Evolutionary conservation across 2,329 filamentous ascomycete species (phyloP).

Genomic region (Arthrobotrys musiformis): DNA sequence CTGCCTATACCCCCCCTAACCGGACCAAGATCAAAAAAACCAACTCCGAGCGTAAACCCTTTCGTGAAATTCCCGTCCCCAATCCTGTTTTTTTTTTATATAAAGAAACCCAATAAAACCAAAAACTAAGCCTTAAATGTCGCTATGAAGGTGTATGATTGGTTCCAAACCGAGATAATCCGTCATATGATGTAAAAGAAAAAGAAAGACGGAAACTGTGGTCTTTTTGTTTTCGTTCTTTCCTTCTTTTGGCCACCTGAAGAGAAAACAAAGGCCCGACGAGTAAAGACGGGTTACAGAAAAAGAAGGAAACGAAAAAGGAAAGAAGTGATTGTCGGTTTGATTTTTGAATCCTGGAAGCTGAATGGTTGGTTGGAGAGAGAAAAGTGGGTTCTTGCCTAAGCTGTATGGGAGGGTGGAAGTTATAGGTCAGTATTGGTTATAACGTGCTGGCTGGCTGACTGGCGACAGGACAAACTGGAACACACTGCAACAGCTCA

Average conservation of each 20-base stretch:
- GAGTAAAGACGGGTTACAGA: not conserved
- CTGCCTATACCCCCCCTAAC: constrained; percentile 40
- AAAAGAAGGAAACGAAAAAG: too few relatives aligned
- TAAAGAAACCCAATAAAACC: not conserved
- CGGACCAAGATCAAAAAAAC: not conserved
- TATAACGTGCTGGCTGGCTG: not conserved
- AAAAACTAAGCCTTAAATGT: not conserved
- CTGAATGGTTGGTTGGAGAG: not conserved
- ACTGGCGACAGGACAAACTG: too few relatives aligned
- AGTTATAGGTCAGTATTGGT: constrained; percentile 8
- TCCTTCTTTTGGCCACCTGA: not conserved
- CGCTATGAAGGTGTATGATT: not conserved
- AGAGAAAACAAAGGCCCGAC: too few relatives aligned
- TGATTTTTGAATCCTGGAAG: too few relatives aligned
- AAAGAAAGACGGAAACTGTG: not conserved
- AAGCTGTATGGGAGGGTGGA: not conserved
- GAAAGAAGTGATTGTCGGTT: not conserved
- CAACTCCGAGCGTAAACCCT: too few relatives aligned
- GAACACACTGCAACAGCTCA: too few relatives aligned
- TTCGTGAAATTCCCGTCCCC: too few relatives aligned
- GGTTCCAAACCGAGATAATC: not conserved
- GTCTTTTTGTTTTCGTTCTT: not conserved
- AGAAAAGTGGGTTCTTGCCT: not conserved
- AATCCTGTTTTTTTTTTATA: too few relatives aligned
- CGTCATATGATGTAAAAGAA: not conserved